These are phyloP conservation scores for Eucalyptus marginata DNA, from an alignment of 345 rosid genomes.

Conservation along the genomic window DNA sequence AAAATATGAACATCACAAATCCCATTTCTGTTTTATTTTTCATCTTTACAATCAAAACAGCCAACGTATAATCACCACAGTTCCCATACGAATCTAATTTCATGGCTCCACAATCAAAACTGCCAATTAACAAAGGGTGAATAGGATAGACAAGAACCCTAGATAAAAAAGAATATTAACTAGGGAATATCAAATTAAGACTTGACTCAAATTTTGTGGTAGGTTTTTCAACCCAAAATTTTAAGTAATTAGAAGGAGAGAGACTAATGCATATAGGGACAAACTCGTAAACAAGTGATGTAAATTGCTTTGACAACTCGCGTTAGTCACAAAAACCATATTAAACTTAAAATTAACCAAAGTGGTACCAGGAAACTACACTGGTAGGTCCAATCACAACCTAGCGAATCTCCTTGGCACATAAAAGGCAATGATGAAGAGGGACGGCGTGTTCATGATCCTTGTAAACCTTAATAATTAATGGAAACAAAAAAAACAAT, in stretches of 20 bases:
- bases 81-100: not conserved
- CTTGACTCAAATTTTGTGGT: not conserved
- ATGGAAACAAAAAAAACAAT: not conserved
- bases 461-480: not conserved
- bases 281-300: not conserved
- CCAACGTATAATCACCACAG: not conserved
- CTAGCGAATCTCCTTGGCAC: not conserved
- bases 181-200: not conserved
- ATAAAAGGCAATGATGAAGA: not conserved
- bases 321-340: not conserved
- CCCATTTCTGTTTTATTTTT: not conserved
- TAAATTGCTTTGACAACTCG: not conserved
- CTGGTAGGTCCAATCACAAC: not conserved
- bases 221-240: not conserved
- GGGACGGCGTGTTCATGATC: not conserved
- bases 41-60: not conserved
- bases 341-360: not conserved
- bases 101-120: not conserved
- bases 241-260: not conserved
- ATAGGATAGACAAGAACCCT: not conserved
- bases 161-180: not conserved
- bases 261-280: not conserved
- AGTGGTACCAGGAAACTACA: not conserved
- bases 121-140: not conserved
- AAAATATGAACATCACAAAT: not conserved